Percentiles rank a stretch among this genome's conserved stretches.
Evolutionary conservation across 2,329 filamentous ascomycete genomes (phyloP).

Genomic region (Whalleya microplaca): DNA sequence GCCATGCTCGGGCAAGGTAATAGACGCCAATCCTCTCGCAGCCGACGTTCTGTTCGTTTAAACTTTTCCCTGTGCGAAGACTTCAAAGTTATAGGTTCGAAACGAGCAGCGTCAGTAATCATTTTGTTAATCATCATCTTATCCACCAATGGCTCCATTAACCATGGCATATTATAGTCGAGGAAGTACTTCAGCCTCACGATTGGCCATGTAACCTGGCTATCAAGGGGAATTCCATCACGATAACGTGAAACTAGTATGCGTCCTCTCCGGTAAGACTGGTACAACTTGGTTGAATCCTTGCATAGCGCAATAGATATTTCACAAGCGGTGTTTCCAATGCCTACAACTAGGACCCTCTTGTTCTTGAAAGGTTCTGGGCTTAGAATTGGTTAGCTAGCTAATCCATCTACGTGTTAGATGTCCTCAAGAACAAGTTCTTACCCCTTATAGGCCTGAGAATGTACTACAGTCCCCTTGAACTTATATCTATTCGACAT

Average conservation of each 20-base stretch:
- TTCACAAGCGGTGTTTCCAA: conserved; percentile 28
- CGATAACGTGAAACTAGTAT: conserved; percentile 22
- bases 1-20: conserved; percentile 23
- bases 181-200: conserved; percentile 29
- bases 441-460: conserved; percentile 27
- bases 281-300: conserved; percentile 22
- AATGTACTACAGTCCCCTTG: conserved; percentile 26
- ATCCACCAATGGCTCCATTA: conserved; percentile 17
- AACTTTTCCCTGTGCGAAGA: conserved; percentile 8
- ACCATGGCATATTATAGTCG: conserved; percentile 22
- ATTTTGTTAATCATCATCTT: conserved; percentile 23
- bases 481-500: conserved; percentile 24
- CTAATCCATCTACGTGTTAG: background rate
- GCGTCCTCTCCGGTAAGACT: conserved; percentile 23
- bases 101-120: conserved; percentile 23
- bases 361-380: conserved; percentile 19
- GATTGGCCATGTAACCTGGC: conserved; percentile 18
- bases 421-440: background rate
- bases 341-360: conserved; percentile 25
- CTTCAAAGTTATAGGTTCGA: conserved; percentile 6
- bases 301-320: conserved; percentile 12
- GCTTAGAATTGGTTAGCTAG: conserved; percentile 1
- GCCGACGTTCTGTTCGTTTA: conserved; percentile 8
- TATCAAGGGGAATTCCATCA: conserved; percentile 23
- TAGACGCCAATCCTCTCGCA: conserved; percentile 24